Base-by-base conservation (phyloP, 2,329 filamentous ascomycete genomes). In the Fusarium sp. region DNA sequence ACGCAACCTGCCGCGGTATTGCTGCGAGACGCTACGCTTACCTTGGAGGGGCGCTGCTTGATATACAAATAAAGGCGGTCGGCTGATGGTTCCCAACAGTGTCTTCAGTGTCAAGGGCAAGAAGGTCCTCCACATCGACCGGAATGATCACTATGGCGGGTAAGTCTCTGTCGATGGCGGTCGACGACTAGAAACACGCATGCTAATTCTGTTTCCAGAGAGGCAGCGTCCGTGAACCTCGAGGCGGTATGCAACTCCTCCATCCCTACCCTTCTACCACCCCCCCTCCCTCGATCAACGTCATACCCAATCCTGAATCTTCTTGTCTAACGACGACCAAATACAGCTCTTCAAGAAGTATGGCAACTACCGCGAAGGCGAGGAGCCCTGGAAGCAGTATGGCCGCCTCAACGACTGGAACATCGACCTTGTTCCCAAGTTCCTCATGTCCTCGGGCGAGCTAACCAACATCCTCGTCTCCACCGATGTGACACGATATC, bases 141-240 rank as follows among this genome's bases (percentile, higher is more conserved):
- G 95, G 80, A 98, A 98, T 82, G 94, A 97, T 82, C 95, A 98
- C 87, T 98, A 98, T 80, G 96, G 96, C 89, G 96, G 94, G 95
- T 97, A 86, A 78, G 92, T 87, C 31, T 48, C 23, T n/a, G 30
- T 15, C 28, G 1, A 9, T 10, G 13, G 15, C 23, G 13, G 9
- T 65, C 47, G 46, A 44, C 23, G 11, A 15, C 39, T 27, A 23
- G 18, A 60, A 15, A 27, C 28, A 13, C 30, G 47, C n/a, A 50
- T 48, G 61, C 73, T 78, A 73, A 81, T 78, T 77, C 50, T 76
- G 70, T 62, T 60, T 65, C 37, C 37, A 81, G 95, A 75, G 96
- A 99, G 86, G 94, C 96, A 68, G 95, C 96, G 57, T 98, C 95
- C 11, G 90, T 99, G 77, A 99, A 98, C 86, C 93, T 99, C 78